Evolutionary conservation across 257 asterid genomes (phyloP), one percentile per base, ranked within the genome.

Genomic region (Fraxinus americana): DNA sequence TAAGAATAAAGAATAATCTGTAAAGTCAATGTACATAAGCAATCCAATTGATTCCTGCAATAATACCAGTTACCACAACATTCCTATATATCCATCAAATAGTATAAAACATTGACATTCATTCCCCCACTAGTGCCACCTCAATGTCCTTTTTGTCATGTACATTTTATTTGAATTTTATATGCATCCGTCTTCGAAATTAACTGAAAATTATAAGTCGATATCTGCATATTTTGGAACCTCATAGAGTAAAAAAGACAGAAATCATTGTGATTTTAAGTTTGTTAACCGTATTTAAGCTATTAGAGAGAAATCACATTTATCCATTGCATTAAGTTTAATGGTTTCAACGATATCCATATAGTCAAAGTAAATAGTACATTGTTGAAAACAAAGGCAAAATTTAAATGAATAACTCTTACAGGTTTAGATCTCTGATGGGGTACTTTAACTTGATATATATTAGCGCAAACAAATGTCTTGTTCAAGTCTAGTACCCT

Each of bases 61-160:
- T 63, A 76, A 70, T 70, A 57, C 45, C 59, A 59, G 50, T 50
- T 34, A 34, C 48, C 50, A 52, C 9, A 50, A 80, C 50, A 63
- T 71, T 71, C 75, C 36, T 35, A 14, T 10, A 61, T 9, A 21
- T 76, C 67, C 74, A 57, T 75, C 77, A 7, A 32, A 27, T 75
- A 57, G 32, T 75, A 66, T 41, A 41, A 66, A 50, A 67, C 8
- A 48, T 9, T 7, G 74, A 76, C 68, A 76, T 67, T 88, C 36
- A 83, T 89, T 36, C 71, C 76, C 10, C 89, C 88, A 67, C 73
- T 45, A 11, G 1, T 41, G 48, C 48, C 48, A 14, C 54, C 54
- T 5, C n/a, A 13, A 45, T 45, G 54, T 3, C 54, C 6, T 45
- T 14, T 45, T 14, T 3, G 54, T 45, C 7, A 3, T 13, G 65